These are phyloP conservation scores for Nothophoma quercina DNA, from an alignment of 2,329 filamentous ascomycete species.

Conservation along the genomic window DNA sequence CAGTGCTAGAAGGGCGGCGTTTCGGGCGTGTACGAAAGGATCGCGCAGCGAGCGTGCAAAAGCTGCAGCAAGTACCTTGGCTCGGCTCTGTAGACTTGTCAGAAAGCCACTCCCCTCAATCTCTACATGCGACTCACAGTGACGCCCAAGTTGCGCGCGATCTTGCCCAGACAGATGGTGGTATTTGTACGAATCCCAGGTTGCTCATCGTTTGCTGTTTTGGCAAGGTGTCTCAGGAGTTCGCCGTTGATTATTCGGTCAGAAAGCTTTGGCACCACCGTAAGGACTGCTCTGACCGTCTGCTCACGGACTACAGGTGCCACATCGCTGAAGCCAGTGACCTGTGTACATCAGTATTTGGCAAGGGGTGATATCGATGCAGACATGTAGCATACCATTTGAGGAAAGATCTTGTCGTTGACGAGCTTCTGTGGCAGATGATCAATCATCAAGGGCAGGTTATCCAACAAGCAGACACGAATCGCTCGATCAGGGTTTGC, in stretches of 20 bases:
- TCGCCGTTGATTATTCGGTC: constrained; percentile 95
- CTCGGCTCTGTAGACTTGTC: constrained; percentile 65
- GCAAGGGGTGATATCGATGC: too few relatives aligned
- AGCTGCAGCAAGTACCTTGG: constrained; percentile 91
- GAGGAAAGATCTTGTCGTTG: constrained; percentile 96
- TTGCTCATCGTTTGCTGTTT: constrained; percentile 96
- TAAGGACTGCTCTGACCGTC: constrained; percentile 91
- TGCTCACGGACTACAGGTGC: constrained; percentile 94
- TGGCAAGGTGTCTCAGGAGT: constrained; percentile 86
- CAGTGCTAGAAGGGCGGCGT: constrained; percentile 85
- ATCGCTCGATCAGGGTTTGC: constrained; percentile 90
- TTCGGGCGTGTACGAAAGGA: constrained; percentile 92
- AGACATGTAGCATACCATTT: constrained; percentile 68
- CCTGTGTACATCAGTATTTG: too few relatives aligned
- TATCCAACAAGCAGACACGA: constrained; percentile 88
- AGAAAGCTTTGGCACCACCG: constrained; percentile 86
- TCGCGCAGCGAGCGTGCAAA: constrained; percentile 90
- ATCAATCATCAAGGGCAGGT: constrained; percentile 89
- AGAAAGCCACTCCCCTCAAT: constrained; percentile 1
- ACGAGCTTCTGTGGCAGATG: constrained; percentile 86
- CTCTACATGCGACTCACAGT: constrained; percentile 50
- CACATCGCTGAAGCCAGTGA: constrained; percentile 92
- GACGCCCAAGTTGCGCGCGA: constrained; percentile 84
- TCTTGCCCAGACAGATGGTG: constrained; percentile 95
- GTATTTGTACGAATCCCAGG: constrained; percentile 97